Conservation (phyloP, 176 grass and related monocot genomes). For the Rhynchospora breviuscula region DNA sequence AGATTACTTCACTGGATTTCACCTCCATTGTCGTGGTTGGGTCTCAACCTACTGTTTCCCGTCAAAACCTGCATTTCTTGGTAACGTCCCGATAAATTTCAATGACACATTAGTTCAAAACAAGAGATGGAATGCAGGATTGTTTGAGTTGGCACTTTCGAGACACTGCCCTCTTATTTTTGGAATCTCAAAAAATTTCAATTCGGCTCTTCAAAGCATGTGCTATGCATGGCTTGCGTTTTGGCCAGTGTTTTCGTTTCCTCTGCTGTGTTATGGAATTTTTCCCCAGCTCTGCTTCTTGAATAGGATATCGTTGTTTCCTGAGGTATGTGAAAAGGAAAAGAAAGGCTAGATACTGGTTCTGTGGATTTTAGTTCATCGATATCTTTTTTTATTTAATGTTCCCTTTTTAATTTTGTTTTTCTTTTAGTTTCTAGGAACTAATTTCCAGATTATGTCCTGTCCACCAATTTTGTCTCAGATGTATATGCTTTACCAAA, state of each 20-base stretch:
- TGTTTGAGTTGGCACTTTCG: constrained; percentile 49
- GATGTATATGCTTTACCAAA: neutral
- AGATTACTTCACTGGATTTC: constrained; percentile 69
- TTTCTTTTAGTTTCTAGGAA: neutral
- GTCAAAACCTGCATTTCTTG: constrained; percentile 39
- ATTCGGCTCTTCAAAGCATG: constrained; percentile 40
- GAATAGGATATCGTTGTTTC: constrained; percentile 31
- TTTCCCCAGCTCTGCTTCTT: constrained; percentile 47
- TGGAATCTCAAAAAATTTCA: constrained; percentile 4
- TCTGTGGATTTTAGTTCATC: neutral
- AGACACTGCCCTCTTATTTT: constrained; percentile 36
- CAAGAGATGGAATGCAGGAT: constrained; percentile 52
- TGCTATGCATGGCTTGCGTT: constrained; percentile 36
- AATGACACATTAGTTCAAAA: constrained; percentile 56
- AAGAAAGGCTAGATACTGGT: neutral
- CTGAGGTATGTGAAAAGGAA: constrained; percentile 11
- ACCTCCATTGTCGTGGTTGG: constrained; percentile 55
- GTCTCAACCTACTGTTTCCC: constrained; percentile 50
- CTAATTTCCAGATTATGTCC: neutral
- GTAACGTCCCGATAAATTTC: constrained; percentile 46
- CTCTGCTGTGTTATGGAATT: constrained; percentile 44
- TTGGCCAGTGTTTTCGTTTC: constrained; percentile 24
- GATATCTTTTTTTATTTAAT: neutral
- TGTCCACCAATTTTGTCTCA: neutral
- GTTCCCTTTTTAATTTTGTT: neutral